Conservation (phyloP, 2,329 filamentous ascomycete genomes). For the Phialophora verrucosa region DNA sequence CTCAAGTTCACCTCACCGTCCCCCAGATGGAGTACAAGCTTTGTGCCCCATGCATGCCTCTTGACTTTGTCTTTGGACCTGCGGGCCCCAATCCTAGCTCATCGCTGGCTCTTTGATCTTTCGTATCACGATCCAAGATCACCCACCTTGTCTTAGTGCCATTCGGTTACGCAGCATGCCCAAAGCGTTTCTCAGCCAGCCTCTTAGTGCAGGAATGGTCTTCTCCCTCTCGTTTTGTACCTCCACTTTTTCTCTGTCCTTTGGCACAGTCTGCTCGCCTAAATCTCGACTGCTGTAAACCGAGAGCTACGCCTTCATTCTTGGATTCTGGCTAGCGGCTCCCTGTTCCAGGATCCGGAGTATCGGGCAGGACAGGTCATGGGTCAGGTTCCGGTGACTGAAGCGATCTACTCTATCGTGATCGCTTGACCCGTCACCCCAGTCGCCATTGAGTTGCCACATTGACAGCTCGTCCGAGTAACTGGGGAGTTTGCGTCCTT, state of each 20-base stretch:
- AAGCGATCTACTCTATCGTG: conserved; percentile 9
- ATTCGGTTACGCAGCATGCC: conserved; percentile 15
- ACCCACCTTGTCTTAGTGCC: conserved; percentile 13
- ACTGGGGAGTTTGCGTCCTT: background rate
- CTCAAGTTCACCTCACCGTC: conserved; percentile 2
- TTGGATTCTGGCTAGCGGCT: conserved; percentile 10
- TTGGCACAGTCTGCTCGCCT: conserved; percentile 1
- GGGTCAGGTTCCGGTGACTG: background rate
- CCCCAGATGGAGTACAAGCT: background rate
- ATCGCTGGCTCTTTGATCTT: conserved; percentile 12
- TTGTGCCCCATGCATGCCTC: background rate
- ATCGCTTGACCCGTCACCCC: background rate
- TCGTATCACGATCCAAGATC: conserved; percentile 19
- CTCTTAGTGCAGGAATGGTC: background rate
- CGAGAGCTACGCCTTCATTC: conserved; percentile 13
- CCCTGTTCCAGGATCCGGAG: conserved; percentile 9
- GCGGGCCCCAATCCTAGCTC: background rate
- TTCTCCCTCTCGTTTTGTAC: background rate
- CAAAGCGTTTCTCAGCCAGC: background rate
- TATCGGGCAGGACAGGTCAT: background rate
- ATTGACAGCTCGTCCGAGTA: background rate
- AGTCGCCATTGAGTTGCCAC: background rate
- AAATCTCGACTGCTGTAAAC: background rate
- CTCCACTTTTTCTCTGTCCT: conserved; percentile 2
- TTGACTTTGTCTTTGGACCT: background rate